phyloP scores from a whole-genome alignment of 805 yeast genomes.

The Ogataea populi-albae region DNA sequence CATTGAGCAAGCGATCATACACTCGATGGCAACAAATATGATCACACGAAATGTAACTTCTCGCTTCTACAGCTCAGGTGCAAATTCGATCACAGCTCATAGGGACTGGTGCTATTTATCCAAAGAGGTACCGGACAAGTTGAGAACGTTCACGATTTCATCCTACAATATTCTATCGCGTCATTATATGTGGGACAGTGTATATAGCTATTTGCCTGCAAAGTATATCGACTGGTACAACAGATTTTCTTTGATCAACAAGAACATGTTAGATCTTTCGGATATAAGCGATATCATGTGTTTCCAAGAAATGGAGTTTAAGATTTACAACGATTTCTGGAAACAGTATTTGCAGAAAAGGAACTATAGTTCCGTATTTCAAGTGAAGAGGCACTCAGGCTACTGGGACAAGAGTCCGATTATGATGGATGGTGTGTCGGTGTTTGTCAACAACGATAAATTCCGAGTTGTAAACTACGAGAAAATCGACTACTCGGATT shows the following conservation, averaged over 20 bases:
- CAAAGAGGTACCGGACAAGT: slow-evolving; percentile 1
- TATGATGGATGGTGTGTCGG: slow-evolving; percentile 59
- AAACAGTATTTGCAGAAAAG: slow-evolving; percentile 15
- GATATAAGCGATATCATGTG: slow-evolving; percentile 54
- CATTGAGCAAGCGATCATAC: no score
- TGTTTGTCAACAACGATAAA: slow-evolving; percentile 47
- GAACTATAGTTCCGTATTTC: slow-evolving; percentile 47
- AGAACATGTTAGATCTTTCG: slow-evolving; percentile 34
- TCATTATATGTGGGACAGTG: slow-evolving; percentile 59
- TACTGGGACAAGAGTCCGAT: slow-evolving; percentile 49
- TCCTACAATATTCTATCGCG: slow-evolving; percentile 35
- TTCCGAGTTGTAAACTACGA: slow-evolving; percentile 40
- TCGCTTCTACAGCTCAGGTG: no score
- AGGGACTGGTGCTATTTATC: slow-evolving; percentile 19
- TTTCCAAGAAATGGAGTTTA: slow-evolving; percentile 36
- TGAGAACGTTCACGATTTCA: slow-evolving; percentile 28
- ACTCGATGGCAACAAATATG: no score
- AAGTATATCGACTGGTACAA: slow-evolving; percentile 48
- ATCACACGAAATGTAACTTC: no score
- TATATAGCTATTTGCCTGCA: slow-evolving; percentile 49
- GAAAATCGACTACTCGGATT: slow-evolving; percentile 33
- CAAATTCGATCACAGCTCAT: slow-evolving; percentile 22
- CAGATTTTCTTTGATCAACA: slow-evolving; percentile 42
- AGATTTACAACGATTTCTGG: slow-evolving; percentile 29
- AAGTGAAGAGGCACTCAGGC: slow-evolving; percentile 47